Evolutionary conservation across 306 rosid species (phyloP).

Genomic region (Medicago ruthenica): DNA sequence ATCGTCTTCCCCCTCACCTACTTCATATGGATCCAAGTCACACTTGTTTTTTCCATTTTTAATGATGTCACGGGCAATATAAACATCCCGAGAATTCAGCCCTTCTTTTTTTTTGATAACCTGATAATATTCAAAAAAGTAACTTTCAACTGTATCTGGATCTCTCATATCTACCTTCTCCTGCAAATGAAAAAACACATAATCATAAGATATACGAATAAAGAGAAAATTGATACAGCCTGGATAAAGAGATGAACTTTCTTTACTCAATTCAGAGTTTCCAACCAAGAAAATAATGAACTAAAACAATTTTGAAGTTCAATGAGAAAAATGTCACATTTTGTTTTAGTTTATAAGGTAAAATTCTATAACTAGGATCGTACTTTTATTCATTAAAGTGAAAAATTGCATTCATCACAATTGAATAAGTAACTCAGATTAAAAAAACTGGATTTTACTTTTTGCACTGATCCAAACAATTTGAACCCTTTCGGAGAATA

Average conservation of each 20-base stretch:
- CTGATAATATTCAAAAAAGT: constrained; percentile 65
- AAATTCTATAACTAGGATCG: constrained; percentile 11
- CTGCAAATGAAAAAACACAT: constrained; percentile 47
- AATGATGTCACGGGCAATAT: constrained; percentile 44
- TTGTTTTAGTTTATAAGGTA: not conserved
- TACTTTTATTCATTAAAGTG: constrained; percentile 25
- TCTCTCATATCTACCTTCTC: constrained; percentile 64
- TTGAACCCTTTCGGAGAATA: no score
- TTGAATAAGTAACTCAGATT: constrained; percentile 5
- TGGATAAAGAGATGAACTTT: constrained; percentile 22
- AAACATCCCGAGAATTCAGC: constrained; percentile 49
- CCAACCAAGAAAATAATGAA: not conserved
- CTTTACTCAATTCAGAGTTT: constrained; percentile 3
- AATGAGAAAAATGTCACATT: constrained; percentile 19
- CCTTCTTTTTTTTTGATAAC: constrained; percentile 57
- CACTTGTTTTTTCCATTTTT: constrained; percentile 48
- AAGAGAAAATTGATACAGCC: not conserved
- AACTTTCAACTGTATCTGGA: constrained; percentile 54
- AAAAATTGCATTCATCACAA: constrained; percentile 32
- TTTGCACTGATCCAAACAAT: no score
- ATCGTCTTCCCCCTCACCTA: constrained; percentile 43
- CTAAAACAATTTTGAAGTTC: not conserved
- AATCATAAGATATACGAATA: constrained; percentile 25
- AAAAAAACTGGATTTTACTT: not conserved
- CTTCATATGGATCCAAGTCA: constrained; percentile 45